These are phyloP conservation scores for Hypoxylon sp. DNA, from an alignment of 2,329 filamentous ascomycete genomes.

Conservation along the genomic window DNA sequence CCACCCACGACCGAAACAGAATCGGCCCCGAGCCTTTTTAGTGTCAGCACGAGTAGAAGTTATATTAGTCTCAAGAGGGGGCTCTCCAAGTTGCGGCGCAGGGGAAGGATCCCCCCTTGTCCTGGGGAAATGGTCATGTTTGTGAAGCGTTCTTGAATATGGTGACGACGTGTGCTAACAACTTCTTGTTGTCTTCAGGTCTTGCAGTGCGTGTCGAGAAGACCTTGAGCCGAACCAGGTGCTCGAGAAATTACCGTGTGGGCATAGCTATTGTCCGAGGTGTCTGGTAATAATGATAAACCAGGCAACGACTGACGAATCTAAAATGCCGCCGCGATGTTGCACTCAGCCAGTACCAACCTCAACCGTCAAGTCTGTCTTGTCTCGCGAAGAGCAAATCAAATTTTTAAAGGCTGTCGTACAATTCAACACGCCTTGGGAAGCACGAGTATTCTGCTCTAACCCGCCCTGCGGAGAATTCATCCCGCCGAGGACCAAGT, in stretches of 20 bases:
- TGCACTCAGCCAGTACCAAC: conserved; percentile 67
- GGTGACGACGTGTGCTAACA: conserved; percentile 15
- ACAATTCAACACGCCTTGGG: conserved; percentile 69
- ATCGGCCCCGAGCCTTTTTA: conserved; percentile 58
- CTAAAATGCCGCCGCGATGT: conserved; percentile 72
- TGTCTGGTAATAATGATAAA: conserved; percentile 67
- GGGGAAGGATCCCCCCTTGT: conserved; percentile 53
- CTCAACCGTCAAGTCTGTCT: conserved; percentile 60
- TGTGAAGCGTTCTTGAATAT: conserved; percentile 30
- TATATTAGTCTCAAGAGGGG: conserved; percentile 60
- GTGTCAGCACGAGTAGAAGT: conserved; percentile 59
- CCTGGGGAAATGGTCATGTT: conserved; percentile 49
- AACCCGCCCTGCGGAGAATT: conserved; percentile 68
- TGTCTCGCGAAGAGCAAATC: conserved; percentile 64
- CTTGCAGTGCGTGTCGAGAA: conserved; percentile 68
- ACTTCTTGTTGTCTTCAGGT: conserved; percentile 53
- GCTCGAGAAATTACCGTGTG: conserved; percentile 66
- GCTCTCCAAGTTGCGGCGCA: conserved; percentile 58
- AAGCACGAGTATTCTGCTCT: conserved; percentile 69
- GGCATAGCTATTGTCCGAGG: conserved; percentile 67
- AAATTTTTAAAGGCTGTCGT: conserved; percentile 68
- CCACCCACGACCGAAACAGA: conserved; percentile 47
- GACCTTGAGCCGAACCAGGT: conserved; percentile 59
- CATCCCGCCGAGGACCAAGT: conserved; percentile 62
- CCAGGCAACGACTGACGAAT: conserved; percentile 67